Base-by-base conservation (phyloP, 257 asterid species). In the Paraleonurus japonicus region DNA sequence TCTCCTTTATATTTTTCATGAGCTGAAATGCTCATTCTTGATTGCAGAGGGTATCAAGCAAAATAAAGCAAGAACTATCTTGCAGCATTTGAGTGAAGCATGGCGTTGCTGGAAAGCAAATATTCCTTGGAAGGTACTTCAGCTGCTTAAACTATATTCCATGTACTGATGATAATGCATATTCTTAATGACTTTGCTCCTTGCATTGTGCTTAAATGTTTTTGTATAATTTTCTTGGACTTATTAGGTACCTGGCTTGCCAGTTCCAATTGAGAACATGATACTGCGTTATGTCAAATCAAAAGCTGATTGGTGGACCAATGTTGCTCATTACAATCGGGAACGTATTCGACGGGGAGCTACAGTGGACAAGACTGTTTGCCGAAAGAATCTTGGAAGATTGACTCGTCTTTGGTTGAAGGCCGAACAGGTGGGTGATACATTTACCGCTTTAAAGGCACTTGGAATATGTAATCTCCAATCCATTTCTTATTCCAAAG, bases 101-200 rank as follows among this genome's bases (percentile, higher is more conserved):
- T 95, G 99, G 99, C 96, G 98, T 37, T 95, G 99, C 82, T 95
- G 99, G 99, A 95, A 95, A 77, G 99, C 98, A 65, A 95, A 95
- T 72, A 95, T 95, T 81, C 99, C 99, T 15, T 95, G 99, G 99
- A 95, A 95, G 92, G 96, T 87, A 78, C 64, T 32, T 37, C 32
- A 41, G 28, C 39, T 61, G 41, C 63, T 67, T 50, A 28, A 73
- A 7, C 30, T 54, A 16, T 58, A 26, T 33, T 33, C 23, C 35
- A 48, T 51, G 19, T 72, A 4, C 23, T 45, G 19, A 22, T 74
- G 51, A 33, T 57, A 12, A 35, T 60, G 11, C 32, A 41, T 65
- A 23, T 47, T 45, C 17, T 35, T 51, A 20, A 47, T 7, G 19
- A 63, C 9, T 37, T 69, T 20, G 3, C 10, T 30, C 53, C 22